Conservation (phyloP, 768 basidiomycete species). For the Russula sp. region DNA sequence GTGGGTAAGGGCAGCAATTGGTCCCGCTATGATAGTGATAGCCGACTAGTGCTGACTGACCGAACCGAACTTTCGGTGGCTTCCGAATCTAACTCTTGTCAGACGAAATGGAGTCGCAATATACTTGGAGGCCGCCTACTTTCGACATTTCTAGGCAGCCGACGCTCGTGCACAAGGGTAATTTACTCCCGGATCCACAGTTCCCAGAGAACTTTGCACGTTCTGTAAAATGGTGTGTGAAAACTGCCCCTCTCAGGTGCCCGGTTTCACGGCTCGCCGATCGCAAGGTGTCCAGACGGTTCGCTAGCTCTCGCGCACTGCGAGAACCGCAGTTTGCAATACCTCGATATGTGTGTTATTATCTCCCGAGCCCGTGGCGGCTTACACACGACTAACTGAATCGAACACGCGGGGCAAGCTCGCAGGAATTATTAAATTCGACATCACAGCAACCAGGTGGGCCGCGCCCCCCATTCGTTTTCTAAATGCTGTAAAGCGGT, state of each 20-base stretch:
- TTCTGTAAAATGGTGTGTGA: constrained; percentile 22
- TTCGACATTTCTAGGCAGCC: constrained; percentile 18
- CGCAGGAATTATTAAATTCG: constrained; percentile 3
- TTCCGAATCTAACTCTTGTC: not conserved
- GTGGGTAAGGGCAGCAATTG: no score
- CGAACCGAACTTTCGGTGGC: not conserved
- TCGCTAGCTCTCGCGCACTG: constrained; percentile 59
- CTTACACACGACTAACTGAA: not conserved
- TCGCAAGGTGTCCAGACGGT: constrained; percentile 70
- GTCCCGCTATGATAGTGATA: no score
- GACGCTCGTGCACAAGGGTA: not conserved
- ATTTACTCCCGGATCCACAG: constrained; percentile 9
- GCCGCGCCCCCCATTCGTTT: not conserved
- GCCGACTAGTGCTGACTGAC: not conserved
- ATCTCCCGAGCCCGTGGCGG: no score
- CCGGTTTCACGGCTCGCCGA: not conserved
- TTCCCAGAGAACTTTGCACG: constrained; percentile 24
- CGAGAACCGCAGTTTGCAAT: constrained; percentile 62
- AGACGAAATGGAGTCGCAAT: constrained; percentile 5
- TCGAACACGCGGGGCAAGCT: not conserved
- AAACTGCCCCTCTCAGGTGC: not conserved
- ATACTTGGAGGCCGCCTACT: constrained; percentile 17
- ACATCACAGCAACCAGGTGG: constrained; percentile 8
- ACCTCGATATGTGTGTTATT: constrained; percentile 43
- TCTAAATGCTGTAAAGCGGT: not conserved